A percentile compares a stretch with the other conserved stretches of the same genome.
Evolutionary conservation across 371 early-diverging fungal species (phyloP).

Genomic region (Mycotypha africana): DNA sequence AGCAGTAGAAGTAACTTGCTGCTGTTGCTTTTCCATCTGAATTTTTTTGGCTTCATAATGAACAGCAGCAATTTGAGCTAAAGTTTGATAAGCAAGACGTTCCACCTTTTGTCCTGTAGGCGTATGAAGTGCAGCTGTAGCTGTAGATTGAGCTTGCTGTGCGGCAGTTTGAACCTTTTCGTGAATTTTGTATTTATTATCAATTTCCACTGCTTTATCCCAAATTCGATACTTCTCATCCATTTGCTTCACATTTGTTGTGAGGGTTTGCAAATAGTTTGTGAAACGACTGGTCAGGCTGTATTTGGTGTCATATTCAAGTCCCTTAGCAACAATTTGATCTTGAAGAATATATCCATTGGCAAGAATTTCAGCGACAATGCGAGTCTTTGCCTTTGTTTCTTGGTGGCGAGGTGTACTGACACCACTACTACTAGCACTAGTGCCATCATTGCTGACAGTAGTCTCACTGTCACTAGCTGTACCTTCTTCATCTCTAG

Average conservation of each 20-base stretch:
- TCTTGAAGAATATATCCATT: constrained; percentile 55
- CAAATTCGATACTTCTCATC: constrained; percentile 57
- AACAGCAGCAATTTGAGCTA: constrained; percentile 54
- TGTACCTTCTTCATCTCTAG: constrained; percentile 1
- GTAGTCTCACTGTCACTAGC: constrained; percentile 28
- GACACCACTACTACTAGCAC: no score
- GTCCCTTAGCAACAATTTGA: constrained; percentile 54
- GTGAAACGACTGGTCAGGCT: constrained; percentile 23
- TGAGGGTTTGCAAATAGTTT: constrained; percentile 22
- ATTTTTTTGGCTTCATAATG: constrained; percentile 57
- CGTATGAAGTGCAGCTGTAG: constrained; percentile 49
- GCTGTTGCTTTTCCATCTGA: constrained; percentile 16
- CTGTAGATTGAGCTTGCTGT: constrained; percentile 40
- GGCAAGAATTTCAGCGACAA: constrained; percentile 61
- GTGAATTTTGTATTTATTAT: constrained; percentile 55
- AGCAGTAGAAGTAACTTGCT: not conserved
- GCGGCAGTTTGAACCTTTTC: constrained; percentile 50
- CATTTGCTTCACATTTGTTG: constrained; percentile 39
- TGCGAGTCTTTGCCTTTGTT: constrained; percentile 50
- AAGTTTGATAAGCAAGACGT: constrained; percentile 43
- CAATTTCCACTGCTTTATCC: constrained; percentile 48
- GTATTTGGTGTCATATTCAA: constrained; percentile 53
- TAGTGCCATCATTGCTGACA: no score
- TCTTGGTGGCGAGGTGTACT: no score
- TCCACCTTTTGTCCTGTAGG: constrained; percentile 55